phyloP scores from a whole-genome alignment of 2,329 filamentous ascomycete genomes.

The Fusarium incarnatum region DNA sequence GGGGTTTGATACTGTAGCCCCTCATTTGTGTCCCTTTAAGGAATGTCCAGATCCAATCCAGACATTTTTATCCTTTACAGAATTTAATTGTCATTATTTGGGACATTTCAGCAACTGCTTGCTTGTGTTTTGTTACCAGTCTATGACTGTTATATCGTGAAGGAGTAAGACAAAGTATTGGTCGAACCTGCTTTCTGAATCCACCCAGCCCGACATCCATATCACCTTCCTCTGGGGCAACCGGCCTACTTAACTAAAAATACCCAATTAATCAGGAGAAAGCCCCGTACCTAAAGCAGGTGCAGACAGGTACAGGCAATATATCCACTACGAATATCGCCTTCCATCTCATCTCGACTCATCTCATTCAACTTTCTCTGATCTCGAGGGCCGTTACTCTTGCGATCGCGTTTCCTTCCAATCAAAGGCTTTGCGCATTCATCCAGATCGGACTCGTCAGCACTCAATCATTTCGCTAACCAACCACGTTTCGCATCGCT shows the following conservation, averaged over 20 bases:
- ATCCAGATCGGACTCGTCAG: constrained; percentile 14
- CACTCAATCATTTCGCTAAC: constrained; percentile 15
- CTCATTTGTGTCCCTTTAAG: constrained; percentile 17
- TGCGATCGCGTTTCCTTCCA: neutral
- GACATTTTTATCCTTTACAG: constrained; percentile 1
- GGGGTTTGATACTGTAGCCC: constrained; percentile 21
- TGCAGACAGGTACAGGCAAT: neutral
- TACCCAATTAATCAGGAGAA: constrained; percentile 27
- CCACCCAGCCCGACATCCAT: constrained; percentile 8
- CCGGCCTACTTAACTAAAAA: neutral
- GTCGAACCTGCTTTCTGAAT: neutral
- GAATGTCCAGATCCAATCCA: constrained; percentile 5
- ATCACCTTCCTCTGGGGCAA: constrained; percentile 9
- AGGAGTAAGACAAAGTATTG: constrained; percentile 10
- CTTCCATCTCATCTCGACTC: neutral
- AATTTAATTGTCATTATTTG: neutral
- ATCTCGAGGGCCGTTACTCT: neutral
- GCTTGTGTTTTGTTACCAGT: neutral
- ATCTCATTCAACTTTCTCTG: neutral
- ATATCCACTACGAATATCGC: neutral
- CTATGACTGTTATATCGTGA: constrained; percentile 13
- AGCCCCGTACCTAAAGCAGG: neutral
- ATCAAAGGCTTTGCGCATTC: neutral
- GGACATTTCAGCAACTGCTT: neutral
- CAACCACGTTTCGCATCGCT: constrained; percentile 23